These are phyloP conservation scores for Eucalyptus curtisii DNA, from an alignment of 345 rosid species.

Conservation along the genomic window DNA sequence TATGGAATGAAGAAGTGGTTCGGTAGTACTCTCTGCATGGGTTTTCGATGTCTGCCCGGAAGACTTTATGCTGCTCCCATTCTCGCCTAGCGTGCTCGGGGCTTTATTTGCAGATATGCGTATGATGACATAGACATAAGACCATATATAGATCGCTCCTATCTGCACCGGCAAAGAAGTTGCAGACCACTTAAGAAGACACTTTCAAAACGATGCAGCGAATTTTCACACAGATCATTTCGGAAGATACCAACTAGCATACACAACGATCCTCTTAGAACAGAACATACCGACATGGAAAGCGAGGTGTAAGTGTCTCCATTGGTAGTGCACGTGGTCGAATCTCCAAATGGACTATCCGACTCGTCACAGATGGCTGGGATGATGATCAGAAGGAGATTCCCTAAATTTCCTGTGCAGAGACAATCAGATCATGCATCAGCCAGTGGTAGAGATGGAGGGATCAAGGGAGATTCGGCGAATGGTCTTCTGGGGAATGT, in stretches of 20 bases:
- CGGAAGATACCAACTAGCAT: neutral
- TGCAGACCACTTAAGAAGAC: neutral
- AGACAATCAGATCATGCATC: neutral
- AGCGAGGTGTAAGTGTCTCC: slow-evolving; percentile 21
- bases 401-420: slow-evolving; percentile 18
- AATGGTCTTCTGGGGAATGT: neutral
- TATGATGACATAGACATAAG: slow-evolving; percentile 22
- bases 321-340: neutral
- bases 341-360: slow-evolving; percentile 15
- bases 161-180: slow-evolving; percentile 3
- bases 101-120: neutral
- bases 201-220: neutral
- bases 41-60: neutral
- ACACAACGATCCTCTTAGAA: neutral
- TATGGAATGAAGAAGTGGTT: slow-evolving; percentile 3
- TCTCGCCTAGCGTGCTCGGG: neutral
- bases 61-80: neutral
- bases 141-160: slow-evolving; percentile 21
- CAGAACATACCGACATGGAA: slow-evolving; percentile 20
- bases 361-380: slow-evolving; percentile 16
- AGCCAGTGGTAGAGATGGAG: neutral
- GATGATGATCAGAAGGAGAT: slow-evolving; percentile 13
- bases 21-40: neutral
- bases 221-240: neutral
- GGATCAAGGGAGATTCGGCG: neutral